Base-by-base conservation (phyloP, 2,329 filamentous ascomycete species). In the Clonostachys rosea region DNA sequence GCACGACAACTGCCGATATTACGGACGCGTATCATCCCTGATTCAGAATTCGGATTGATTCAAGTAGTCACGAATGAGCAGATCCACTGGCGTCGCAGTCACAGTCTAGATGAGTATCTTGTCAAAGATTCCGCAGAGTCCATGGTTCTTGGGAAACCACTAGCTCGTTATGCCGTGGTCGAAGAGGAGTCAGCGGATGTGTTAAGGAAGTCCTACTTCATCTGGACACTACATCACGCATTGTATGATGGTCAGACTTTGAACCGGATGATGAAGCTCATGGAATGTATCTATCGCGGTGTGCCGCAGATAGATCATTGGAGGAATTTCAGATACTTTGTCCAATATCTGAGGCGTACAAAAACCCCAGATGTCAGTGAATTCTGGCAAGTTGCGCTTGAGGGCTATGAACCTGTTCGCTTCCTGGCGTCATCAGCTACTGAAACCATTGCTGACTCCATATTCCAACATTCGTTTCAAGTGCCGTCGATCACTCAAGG, bases 221-320 rank as follows among this genome's bases (percentile, higher is more conserved):
- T 52, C 5, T 55, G 50, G 37, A 50, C 51, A 5, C 42, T 49
- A 9, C 55, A 57, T 30, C 55, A 57, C 40, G 47, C 52, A 11
- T 14, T 54, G 2, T 57, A 56, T 18, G 55, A 57, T 44, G 55
- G 48, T 16, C 54, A 47, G 46, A 44, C 46, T 11, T 20, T 49
- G 20, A 34, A 41, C 7, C 8, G 24, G 14, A 40, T 48, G 11
- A 11, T 40, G 24, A 18, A 41, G 9, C 16, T 24, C 24, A 13
- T 43, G 12, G 13, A 34, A 16, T 8, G 20, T 10, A 17, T 16
- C 7, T 36, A 44, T 36, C 5, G 35, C 6, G 35, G 20, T 5
- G 17, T 36, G 11, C 35, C 35, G 16, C 16, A 16, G 16, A 16
- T 16, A 16, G 16, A 16, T 16, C 16, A 16, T 16, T 16, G 16